A percentile compares a stretch with the other conserved stretches of the same genome.
phyloP scores from a whole-genome alignment of 139 green algal species.

The Prasinococcaceae sp. region DNA sequence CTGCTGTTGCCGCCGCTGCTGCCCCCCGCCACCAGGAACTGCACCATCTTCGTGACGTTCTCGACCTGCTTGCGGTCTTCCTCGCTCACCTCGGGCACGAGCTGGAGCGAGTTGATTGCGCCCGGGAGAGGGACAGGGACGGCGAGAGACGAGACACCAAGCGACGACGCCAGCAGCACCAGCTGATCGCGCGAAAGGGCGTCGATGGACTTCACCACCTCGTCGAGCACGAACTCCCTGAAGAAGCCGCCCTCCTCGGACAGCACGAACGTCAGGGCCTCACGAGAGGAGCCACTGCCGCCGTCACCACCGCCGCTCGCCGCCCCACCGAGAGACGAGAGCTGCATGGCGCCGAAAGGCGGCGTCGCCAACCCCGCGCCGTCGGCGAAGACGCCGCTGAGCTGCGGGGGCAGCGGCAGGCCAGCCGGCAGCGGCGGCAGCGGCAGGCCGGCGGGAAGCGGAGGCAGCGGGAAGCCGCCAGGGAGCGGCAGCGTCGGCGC shows the following conservation, averaged over 20 bases:
- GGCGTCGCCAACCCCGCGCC: neutral
- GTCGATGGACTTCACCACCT: slow-evolving; percentile 88
- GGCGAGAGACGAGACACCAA: neutral
- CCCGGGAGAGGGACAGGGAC: slow-evolving; percentile 28
- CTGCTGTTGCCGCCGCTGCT: slow-evolving; percentile 13
- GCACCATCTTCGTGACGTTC: slow-evolving; percentile 51
- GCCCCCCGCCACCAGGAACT: slow-evolving; percentile 36
- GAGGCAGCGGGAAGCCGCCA: neutral
- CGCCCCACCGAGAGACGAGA: neutral
- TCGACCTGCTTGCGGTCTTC: slow-evolving; percentile 49
- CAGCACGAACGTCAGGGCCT: slow-evolving; percentile 54
- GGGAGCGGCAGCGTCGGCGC: too few relatives aligned
- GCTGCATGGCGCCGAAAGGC: neutral
- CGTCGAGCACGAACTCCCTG: slow-evolving; percentile 84
- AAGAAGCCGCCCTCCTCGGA: slow-evolving; percentile 72
- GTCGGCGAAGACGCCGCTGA: too few relatives aligned
- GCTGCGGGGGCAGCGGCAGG: slow-evolving; percentile 1
- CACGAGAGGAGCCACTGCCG: slow-evolving; percentile 26
- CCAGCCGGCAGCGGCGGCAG: neutral
- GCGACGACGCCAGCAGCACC: neutral
- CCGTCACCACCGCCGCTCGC: too few relatives aligned
- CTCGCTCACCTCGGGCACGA: slow-evolving; percentile 42
- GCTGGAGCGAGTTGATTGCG: slow-evolving; percentile 26
- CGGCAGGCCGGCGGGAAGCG: neutral
- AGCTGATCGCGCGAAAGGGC: slow-evolving; percentile 69